Conservation (phyloP, 1,139 yeast species). For the Pneumocystis carinii region DNA sequence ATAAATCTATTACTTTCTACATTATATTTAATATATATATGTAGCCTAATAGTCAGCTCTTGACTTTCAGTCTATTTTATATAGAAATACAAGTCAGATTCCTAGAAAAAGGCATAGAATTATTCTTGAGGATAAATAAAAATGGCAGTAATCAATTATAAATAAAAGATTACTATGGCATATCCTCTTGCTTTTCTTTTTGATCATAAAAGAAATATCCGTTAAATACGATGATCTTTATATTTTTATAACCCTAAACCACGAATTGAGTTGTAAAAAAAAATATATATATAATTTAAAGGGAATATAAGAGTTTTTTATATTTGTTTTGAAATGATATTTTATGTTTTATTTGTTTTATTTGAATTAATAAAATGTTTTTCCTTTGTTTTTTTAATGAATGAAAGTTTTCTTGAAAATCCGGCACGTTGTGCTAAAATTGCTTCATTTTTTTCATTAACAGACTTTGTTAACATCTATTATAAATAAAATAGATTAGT, state of each 20-base stretch:
- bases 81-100: neutral
- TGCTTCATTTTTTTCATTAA: neutral
- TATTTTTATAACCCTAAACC: neutral
- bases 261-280: neutral
- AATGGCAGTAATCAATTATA: neutral
- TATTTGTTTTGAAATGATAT: too few relatives aligned
- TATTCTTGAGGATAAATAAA: neutral
- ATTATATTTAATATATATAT: neutral
- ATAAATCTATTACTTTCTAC: too few relatives aligned
- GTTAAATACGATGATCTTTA: neutral
- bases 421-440: neutral
- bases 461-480: neutral
- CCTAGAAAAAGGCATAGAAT: neutral
- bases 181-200: neutral
- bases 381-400: neutral
- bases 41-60: neutral
- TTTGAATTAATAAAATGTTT: neutral
- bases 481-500: neutral
- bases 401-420: neutral
- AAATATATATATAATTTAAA: too few relatives aligned
- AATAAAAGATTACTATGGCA: neutral
- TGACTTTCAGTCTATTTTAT: neutral
- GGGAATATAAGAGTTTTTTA: too few relatives aligned
- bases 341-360: neutral
- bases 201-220: neutral